Evolutionary conservation across 73 alveolate species (phyloP).

Genomic region (Paramecium primaurelia): DNA sequence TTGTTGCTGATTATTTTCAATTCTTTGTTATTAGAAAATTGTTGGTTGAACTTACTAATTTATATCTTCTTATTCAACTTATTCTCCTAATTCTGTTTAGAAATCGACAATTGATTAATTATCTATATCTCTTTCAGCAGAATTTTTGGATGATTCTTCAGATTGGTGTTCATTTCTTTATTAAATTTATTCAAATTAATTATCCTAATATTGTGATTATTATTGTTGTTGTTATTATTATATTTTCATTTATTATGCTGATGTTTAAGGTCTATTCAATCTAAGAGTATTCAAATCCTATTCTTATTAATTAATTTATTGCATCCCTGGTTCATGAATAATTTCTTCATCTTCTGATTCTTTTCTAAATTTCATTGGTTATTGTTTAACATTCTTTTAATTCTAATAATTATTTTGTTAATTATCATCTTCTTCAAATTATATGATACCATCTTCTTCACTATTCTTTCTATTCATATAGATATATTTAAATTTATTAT

Average conservation of each 20-base stretch:
- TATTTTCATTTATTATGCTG: not conserved
- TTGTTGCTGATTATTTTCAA: not conserved
- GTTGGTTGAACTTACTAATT: not conserved
- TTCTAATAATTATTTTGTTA: not conserved
- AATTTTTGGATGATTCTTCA: not conserved
- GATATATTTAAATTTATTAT: no score
- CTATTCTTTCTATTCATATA: not conserved
- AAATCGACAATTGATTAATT: not conserved
- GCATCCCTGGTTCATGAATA: constrained; percentile 27
- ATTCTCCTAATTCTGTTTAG: not conserved
- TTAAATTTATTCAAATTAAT: not conserved
- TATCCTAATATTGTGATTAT: not conserved
- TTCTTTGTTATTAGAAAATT: not conserved
- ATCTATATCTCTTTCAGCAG: not conserved
- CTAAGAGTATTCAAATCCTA: not conserved
- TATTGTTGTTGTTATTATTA: not conserved
- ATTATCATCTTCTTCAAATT: not conserved
- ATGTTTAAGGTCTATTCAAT: constrained; percentile 1
- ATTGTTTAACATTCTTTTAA: not conserved
- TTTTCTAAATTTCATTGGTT: not conserved
- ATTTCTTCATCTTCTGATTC: not conserved
- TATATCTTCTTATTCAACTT: not conserved
- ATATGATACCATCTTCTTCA: not conserved
- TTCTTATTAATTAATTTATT: not conserved
- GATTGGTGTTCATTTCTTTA: not conserved